Percentiles rank a stretch among this genome's conserved stretches.
These are phyloP conservation scores for Ophiocordyceps camponoti-leonardi DNA, from an alignment of 2,329 filamentous ascomycete genomes.

Conservation along the genomic window DNA sequence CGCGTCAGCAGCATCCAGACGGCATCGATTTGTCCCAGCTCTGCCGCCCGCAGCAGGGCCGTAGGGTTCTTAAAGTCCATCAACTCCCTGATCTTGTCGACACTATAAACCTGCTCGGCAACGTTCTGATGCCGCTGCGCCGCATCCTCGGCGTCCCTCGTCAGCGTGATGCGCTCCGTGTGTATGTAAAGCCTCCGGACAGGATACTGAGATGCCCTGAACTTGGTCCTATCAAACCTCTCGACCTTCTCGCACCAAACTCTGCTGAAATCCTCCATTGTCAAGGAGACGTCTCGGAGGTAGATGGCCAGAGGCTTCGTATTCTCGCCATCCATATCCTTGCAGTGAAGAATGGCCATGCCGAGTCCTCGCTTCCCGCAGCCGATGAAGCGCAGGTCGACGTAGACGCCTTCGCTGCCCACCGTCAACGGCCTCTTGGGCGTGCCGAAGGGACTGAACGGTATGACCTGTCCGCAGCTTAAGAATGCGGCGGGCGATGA, in stretches of 20 bases:
- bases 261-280: not conserved
- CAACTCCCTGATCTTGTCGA: not conserved
- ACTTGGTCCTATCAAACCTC: not conserved
- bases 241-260: not conserved
- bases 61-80: not conserved
- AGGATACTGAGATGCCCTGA: not conserved
- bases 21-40: not conserved
- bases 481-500: not conserved
- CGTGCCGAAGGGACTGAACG: not conserved
- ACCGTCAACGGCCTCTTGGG: not conserved
- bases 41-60: not conserved
- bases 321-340: not conserved
- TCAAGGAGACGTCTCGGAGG: not conserved
- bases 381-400: not conserved
- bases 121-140: not conserved
- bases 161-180: not conserved
- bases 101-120: not conserved
- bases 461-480: not conserved
- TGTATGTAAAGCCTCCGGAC: not conserved
- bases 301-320: not conserved
- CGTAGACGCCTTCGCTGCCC: not conserved
- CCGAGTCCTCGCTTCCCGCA: not conserved
- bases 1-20: not conserved
- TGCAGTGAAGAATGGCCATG: conserved; percentile 1
- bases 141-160: not conserved